Evolutionary conservation across 139 green algal genomes (phyloP), one percentile per base, ranked within the genome.

Genomic region (Ettlia oleoabundans): DNA sequence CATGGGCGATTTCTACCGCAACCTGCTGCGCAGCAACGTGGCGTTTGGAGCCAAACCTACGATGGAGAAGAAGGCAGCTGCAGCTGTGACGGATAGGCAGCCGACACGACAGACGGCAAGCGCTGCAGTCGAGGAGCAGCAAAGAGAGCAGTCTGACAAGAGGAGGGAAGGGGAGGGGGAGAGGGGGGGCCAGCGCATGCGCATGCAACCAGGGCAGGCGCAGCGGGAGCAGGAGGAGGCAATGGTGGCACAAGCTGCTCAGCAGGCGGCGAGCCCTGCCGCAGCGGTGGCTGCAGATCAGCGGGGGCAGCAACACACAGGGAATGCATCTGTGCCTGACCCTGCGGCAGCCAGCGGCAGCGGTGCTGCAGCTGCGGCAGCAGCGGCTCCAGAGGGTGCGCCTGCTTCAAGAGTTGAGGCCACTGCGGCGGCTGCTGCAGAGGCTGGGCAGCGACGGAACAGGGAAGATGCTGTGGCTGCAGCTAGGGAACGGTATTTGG

Each of bases 1-100:
- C 86, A 94, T 98, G 92, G 92, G 92, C 73, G 92, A 97, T 83
- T 98, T 98, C 63, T 98, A 97, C 86, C 85, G 86, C 77, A 98
- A 98, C 86, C 78, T 98, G 47, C 82, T 97, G 32, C 93, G 80
- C 26, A 89, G 89, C 18, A 97, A 97, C 74, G 90, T 93, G 33
- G 94, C 92, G 6, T 91, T 95, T 66, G 92, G 91, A 1, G 82
- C 63, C 22, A 78, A 69, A 21, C n/a, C n/a, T n/a, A n/a, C n/a
- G n/a, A n/a, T n/a, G n/a, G n/a, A n/a, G n/a, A n/a, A n/a, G n/a
- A n/a, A n/a, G n/a, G n/a, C n/a, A n/a, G n/a, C n/a, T n/a, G 37
- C 52, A 1, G 33, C 26, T 1, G 53, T 38, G 33, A 28, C 1
- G 9, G 37, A 70, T 13, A 2, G 22, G 58, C 28, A 69, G 72